Evolutionary conservation across 2,329 filamentous ascomycete species (phyloP), one percentile per base, ranked within the genome.

Genomic region (Aspergillus arachidicola): DNA sequence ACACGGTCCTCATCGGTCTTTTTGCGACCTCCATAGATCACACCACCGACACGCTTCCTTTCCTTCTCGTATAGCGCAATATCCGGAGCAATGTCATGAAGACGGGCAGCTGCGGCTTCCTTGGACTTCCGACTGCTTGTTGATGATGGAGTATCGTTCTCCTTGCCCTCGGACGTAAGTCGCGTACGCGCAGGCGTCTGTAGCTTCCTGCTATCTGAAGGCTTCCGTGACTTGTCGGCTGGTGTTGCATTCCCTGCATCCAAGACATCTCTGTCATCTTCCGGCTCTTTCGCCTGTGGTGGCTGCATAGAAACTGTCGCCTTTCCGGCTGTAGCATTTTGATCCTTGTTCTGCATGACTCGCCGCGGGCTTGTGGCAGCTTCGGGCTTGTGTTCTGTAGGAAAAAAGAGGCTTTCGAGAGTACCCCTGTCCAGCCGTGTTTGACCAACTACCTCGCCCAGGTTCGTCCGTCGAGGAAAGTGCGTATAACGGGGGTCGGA

Each of bases 1-100:
- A 78, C 64, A 53, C 78, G 71, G 54, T 80, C 78, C 43, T 79
- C 77, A 57, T 78, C 80, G 23, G 71, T 81, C 68, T 78, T 81
- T 30, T 81, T 78, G 68, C 83, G 75, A 16, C 85, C 84, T 32
- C 87, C 87, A 67, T 89, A 86, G 12, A 87, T 80, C 4, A 90
- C 86, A 46, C 88, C 88, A 16, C 88, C 88, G 53, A 85, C 86
- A 23, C 95, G 88, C 80, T 96, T 97, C 82, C 87, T 93, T 79
- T 99, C 95, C 75, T 95, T 97, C 73, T 98, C 91, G 72, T 95
- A 99, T 36, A 96, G 82, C 2, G 90, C 90, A 72, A 98, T 93
- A 73, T 99, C 95, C 0, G 90, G 86, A 0, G 92, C 93, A 62
- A 94, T 83, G 41, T 87, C 86, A 59, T 95, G 92, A 9, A 98